phyloP scores from a whole-genome alignment of 306 rosid genomes.

The Aeschynomene evenia region DNA sequence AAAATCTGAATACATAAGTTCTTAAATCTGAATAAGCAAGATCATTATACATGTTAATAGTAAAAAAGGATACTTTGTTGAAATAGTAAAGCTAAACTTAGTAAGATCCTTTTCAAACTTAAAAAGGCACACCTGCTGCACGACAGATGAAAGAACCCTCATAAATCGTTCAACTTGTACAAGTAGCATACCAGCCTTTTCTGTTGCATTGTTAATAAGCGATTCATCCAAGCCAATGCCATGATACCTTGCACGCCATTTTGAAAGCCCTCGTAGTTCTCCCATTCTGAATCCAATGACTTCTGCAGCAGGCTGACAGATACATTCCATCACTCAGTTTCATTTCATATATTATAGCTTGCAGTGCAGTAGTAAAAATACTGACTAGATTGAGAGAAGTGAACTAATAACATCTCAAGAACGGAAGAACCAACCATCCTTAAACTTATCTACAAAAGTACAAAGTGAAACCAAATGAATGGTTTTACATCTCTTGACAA shows the following conservation, averaged over 20 bases:
- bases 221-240: constrained; percentile 83
- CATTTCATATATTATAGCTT: constrained; percentile 23
- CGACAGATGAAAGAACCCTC: constrained; percentile 88
- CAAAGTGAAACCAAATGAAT: background rate
- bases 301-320: constrained; percentile 88
- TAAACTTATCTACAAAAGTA: background rate
- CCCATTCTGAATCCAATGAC: constrained; percentile 93
- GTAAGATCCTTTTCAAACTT: constrained; percentile 23
- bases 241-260: constrained; percentile 86
- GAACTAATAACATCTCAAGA: constrained; percentile 19
- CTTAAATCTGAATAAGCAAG: too few relatives aligned
- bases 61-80: background rate
- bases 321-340: constrained; percentile 34
- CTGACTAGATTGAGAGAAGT: background rate
- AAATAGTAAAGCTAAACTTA: constrained; percentile 26
- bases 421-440: background rate
- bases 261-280: constrained; percentile 89
- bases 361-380: constrained; percentile 13
- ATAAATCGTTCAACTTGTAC: constrained; percentile 91
- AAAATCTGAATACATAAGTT: constrained; percentile 7
- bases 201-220: constrained; percentile 70
- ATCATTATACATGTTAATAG: constrained; percentile 2
- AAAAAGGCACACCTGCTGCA: constrained; percentile 75
- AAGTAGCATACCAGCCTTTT: constrained; percentile 92
- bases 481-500: constrained; percentile 20